Base-by-base conservation (phyloP, 768 basidiomycete species). In the Termitomyces bulborhizus region DNA sequence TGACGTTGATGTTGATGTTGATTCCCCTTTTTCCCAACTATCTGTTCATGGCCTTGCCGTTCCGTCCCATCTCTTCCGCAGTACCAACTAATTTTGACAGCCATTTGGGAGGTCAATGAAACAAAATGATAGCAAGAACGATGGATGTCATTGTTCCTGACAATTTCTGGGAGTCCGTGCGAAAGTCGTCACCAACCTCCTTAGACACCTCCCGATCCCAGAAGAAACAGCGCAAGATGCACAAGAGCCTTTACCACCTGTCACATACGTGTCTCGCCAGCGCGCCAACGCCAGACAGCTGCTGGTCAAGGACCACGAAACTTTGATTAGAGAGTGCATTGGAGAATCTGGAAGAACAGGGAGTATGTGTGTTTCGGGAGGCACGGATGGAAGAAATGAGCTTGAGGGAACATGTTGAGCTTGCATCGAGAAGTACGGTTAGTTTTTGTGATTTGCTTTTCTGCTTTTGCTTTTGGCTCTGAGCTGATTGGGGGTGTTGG, bases 191-290 rank as follows among this genome's bases (percentile, higher is more conserved):
- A 57, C 53, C 7, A 71, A 69, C 54, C 53, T 68, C 0, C 65
- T 74, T 11, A 75, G 69, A 45, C 66, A 69, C 61, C 48, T 69
- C 4, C 69, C 71, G 9, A 46, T 32, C 3, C 67, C 71, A 9
- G 15, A 26, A 13, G 27, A 45, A 7, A 7, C 6, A 12, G 15
- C 13, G 46, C 18, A 11, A 18, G 18, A 8, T 11, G 34, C 16
- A 2, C n/a, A 45, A 9, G 49, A 41, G 46, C 42, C 48, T 51
- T 15, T 27, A 11, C 26, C 73, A 1, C 37, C 73, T 0, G 72
- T 74, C 47, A 83, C 83, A 2, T 88, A 88, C 56, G 75, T 88
- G 51, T 82, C 81, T 42, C 73, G n/a, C 18, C 87, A 89, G 65
- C 66, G 66, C 11, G 60, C 73, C 36, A 65, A 76, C 3, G 56